Percentiles rank a stretch among this genome's conserved stretches.
phyloP scores from a whole-genome alignment of 371 early-diverging fungal genomes.

The Mucor irregularis region DNA sequence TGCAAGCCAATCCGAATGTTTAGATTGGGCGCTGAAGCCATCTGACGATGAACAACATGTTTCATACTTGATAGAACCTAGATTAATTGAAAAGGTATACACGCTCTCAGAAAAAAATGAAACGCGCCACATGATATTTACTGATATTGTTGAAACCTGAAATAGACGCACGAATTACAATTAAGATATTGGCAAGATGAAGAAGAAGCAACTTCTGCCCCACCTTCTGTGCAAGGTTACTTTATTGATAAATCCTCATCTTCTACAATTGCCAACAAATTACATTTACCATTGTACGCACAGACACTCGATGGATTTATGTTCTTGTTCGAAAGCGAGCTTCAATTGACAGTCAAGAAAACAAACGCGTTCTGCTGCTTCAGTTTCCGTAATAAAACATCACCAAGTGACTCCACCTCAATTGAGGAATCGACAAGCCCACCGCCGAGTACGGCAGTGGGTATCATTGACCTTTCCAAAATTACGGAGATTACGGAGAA shows the following conservation, averaged over 20 bases:
- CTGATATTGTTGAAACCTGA: background rate
- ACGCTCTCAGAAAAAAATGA: too few relatives aligned
- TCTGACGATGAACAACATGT: background rate
- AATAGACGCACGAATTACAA: slow-evolving; percentile 7
- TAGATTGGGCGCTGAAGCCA: slow-evolving; percentile 7
- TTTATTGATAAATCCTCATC: background rate
- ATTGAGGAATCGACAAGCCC: too few relatives aligned
- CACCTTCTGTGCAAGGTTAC: background rate
- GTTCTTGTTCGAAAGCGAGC: background rate
- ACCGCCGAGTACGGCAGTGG: background rate
- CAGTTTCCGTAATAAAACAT: background rate
- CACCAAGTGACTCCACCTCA: background rate
- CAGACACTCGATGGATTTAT: background rate
- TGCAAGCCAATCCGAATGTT: background rate
- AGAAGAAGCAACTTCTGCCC: background rate
- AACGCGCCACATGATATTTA: background rate
- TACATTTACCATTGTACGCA: background rate
- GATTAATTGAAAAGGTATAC: slow-evolving; percentile 12
- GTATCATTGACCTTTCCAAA: background rate
- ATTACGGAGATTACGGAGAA: background rate
- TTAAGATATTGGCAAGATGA: slow-evolving; percentile 4
- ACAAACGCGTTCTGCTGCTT: background rate
- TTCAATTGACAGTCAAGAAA: background rate
- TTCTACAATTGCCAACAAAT: background rate
- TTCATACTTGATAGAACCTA: slow-evolving; percentile 7